phyloP scores from a whole-genome alignment of 441 rosid genomes.

The Adansonia gregorii region DNA sequence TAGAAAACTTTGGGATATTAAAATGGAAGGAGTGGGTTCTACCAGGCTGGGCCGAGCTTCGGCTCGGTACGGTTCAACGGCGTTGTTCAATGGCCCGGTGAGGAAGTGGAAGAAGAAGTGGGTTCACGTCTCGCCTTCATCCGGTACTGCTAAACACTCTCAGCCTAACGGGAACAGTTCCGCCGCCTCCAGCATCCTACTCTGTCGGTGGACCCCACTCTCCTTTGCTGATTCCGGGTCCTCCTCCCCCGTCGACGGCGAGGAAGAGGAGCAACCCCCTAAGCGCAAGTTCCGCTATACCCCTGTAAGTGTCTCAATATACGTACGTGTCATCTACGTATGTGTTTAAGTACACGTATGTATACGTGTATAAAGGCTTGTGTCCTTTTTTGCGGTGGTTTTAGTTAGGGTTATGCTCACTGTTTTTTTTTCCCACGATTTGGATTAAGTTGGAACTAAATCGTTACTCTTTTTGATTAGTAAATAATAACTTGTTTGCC shows the following conservation, averaged over 20 bases:
- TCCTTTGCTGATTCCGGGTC: conserved; percentile 37
- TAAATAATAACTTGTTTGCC: not conserved
- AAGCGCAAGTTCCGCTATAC: conserved; percentile 81
- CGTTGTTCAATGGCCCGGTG: conserved; percentile 72
- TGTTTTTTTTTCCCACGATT: not conserved
- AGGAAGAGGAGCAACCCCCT: conserved; percentile 60
- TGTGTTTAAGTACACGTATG: not conserved
- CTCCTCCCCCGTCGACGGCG: conserved; percentile 17
- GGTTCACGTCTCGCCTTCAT: conserved; percentile 73
- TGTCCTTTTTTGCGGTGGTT: conserved; percentile 19
- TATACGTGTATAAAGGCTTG: not conserved
- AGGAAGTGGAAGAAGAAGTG: conserved; percentile 83
- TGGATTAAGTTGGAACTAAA: not conserved
- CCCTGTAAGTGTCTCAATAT: conserved; percentile 57
- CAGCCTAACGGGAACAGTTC: conserved; percentile 46
- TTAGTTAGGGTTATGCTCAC: not conserved
- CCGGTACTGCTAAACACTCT: conserved; percentile 39
- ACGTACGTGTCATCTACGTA: not conserved
- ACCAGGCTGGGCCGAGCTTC: conserved; percentile 63
- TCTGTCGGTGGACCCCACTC: conserved; percentile 70
- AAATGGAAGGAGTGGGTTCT: conserved; percentile 71
- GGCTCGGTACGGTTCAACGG: conserved; percentile 63
- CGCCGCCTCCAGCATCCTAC: conserved; percentile 39
- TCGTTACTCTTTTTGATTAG: not conserved
- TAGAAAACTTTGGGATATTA: not conserved